Evolutionary conservation across 805 yeast species (phyloP).

Genomic region (Spathaspora gorwiae): DNA sequence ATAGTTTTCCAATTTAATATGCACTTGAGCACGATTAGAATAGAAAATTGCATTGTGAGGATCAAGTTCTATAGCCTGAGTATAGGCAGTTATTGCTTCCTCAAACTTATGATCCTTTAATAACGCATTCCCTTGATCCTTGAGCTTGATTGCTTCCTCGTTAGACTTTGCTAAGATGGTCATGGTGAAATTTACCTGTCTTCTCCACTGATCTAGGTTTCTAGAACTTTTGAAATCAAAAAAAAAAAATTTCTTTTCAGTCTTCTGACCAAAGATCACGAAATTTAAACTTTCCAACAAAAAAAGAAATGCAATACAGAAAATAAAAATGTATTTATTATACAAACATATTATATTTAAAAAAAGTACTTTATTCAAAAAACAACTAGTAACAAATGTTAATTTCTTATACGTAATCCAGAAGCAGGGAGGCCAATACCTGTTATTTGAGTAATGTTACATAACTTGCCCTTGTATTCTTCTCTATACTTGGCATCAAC

Average conservation of each 20-base stretch:
- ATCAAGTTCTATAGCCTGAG: constrained; percentile 68
- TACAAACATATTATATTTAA: no score
- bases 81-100: constrained; percentile 66
- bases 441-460: constrained; percentile 71
- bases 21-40: constrained; percentile 88
- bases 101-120: constrained; percentile 62
- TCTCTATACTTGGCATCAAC: constrained; percentile 86
- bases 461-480: constrained; percentile 71
- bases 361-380: no score
- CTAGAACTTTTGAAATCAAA: no score
- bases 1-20: constrained; percentile 78
- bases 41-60: constrained; percentile 56
- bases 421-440: constrained; percentile 88
- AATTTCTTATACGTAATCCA: constrained; percentile 60
- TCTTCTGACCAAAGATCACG: not conserved
- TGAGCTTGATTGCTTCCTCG: constrained; percentile 45
- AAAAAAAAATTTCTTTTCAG: not conserved
- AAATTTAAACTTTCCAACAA: no score
- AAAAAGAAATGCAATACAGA: no score
- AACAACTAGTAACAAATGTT: no score
- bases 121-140: constrained; percentile 68
- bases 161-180: constrained; percentile 6
- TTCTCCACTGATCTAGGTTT: no score
- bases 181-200: no score
- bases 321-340: no score